Conservation (phyloP, 1,284 basidiomycete genomes). For the Ustilago bromivora region DNA sequence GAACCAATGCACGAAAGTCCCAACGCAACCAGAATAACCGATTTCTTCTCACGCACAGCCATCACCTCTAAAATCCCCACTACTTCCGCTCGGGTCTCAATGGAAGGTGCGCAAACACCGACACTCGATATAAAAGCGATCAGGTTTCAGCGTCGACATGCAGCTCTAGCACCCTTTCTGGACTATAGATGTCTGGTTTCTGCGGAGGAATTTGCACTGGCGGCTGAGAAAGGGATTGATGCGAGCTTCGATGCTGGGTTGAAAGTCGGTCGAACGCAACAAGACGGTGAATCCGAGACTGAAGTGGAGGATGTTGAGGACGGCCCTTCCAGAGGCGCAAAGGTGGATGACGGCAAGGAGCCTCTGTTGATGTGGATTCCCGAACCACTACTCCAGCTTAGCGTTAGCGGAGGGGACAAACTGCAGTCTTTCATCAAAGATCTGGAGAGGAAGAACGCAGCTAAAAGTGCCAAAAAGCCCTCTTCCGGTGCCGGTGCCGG, state of each 20-base stretch:
- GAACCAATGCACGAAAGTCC: conserved; percentile 31
- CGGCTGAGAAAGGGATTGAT: conserved; percentile 23
- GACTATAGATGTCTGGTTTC: conserved; percentile 35
- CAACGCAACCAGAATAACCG: conserved; percentile 39
- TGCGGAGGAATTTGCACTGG: conserved; percentile 9
- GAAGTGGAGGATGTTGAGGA: conserved; percentile 4
- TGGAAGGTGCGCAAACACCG: background rate
- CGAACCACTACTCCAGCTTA: conserved; percentile 28
- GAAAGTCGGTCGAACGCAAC: background rate
- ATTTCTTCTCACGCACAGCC: conserved; percentile 35
- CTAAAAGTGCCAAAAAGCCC: background rate
- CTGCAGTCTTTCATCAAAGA: conserved; percentile 10
- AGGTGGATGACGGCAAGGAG: conserved; percentile 4
- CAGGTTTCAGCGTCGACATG: conserved; percentile 33
- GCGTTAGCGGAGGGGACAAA: conserved; percentile 13
- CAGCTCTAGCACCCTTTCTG: conserved; percentile 30
- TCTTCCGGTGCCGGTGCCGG: background rate
- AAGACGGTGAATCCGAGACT: conserved; percentile 11
- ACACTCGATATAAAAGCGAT: conserved; percentile 28
- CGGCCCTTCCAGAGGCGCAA: background rate
- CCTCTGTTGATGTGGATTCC: conserved; percentile 47
- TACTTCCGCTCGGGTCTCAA: background rate
- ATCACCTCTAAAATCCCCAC: background rate
- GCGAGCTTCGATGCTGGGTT: conserved; percentile 19
- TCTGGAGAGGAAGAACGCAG: conserved; percentile 15